A percentile compares a stretch with the other conserved stretches of the same genome.
phyloP scores from a whole-genome alignment of 345 rosid genomes.

The Geranium rotundifolium region DNA sequence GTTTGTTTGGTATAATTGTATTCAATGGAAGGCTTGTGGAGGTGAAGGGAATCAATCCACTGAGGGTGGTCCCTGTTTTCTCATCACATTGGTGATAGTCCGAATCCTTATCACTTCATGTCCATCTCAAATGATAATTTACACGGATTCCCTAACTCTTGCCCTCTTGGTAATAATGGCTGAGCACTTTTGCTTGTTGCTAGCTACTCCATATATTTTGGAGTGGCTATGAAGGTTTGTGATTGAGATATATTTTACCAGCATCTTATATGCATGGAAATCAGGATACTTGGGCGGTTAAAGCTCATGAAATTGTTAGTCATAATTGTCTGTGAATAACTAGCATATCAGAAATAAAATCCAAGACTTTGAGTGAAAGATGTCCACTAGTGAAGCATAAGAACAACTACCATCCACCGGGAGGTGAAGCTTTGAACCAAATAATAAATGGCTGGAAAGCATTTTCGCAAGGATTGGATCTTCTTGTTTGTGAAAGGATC shows the following conservation, averaged over 20 bases:
- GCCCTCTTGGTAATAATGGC: neutral
- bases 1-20: neutral
- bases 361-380: neutral
- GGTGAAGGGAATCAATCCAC: neutral
- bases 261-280: neutral
- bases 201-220: neutral
- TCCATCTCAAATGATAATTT: too few relatives aligned
- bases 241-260: too few relatives aligned
- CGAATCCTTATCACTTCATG: too few relatives aligned
- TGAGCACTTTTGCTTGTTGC: neutral
- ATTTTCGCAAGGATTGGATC: neutral
- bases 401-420: neutral
- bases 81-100: too few relatives aligned
- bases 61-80: too few relatives aligned
- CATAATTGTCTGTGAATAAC: neutral
- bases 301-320: neutral
- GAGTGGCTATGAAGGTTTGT: neutral
- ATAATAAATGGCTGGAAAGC: neutral
- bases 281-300: neutral
- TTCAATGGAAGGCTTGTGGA: neutral
- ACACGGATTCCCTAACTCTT: neutral
- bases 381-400: neutral
- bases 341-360: neutral
- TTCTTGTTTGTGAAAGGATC: neutral
- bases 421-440: neutral